These are phyloP conservation scores for Emergomyces orientalis DNA, from an alignment of 2,329 filamentous ascomycete species.

Conservation along the genomic window DNA sequence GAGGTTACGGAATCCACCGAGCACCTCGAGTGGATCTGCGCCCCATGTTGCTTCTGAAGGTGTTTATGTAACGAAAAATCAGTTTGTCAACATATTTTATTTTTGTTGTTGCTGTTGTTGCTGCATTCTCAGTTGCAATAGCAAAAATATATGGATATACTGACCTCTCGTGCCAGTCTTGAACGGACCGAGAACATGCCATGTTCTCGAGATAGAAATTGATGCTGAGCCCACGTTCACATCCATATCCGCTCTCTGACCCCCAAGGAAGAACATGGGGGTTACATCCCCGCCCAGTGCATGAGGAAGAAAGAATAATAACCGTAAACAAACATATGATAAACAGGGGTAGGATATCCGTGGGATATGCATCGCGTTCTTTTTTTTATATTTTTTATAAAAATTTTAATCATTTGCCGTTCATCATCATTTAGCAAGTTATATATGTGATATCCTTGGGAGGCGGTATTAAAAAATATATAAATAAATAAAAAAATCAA, in stretches of 20 bases:
- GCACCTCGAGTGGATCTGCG: conserved; percentile 47
- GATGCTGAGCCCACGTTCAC: background rate
- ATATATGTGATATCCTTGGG: background rate
- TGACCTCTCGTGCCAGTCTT: conserved; percentile 50
- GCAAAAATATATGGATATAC: conserved; percentile 14
- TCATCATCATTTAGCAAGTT: background rate
- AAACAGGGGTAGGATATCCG: background rate
- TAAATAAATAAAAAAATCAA: too few species aligned
- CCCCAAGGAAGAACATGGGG: background rate
- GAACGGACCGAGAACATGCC: conserved; percentile 50
- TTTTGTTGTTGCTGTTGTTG: background rate
- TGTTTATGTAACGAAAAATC: background rate
- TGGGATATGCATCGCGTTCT: background rate
- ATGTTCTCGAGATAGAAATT: conserved; percentile 25
- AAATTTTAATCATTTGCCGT: background rate
- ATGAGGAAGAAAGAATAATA: background rate
- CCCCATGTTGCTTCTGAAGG: conserved; percentile 48
- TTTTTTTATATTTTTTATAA: background rate
- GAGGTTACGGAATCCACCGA: conserved; percentile 45
- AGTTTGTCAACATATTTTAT: conserved; percentile 13
- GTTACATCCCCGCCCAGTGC: background rate
- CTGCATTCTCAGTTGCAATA: background rate
- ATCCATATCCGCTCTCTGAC: background rate
- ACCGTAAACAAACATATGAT: background rate
- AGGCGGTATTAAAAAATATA: background rate